phyloP scores from a whole-genome alignment of 306 rosid genomes.

The Castanea crenata region DNA sequence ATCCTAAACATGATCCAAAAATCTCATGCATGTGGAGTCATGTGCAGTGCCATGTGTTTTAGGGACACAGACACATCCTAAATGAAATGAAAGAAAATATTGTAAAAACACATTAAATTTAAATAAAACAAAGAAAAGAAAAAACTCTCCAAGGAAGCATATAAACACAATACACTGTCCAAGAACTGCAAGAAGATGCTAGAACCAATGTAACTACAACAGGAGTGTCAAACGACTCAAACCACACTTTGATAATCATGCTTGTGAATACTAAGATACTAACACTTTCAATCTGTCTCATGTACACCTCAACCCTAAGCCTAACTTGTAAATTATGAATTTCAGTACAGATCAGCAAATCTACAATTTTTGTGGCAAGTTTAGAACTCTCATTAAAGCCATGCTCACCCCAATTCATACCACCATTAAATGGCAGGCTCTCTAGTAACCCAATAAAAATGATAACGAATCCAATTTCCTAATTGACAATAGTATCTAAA shows the following conservation, averaged over 20 bases:
- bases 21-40: background rate
- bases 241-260: background rate
- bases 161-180: background rate
- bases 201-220: too few species aligned
- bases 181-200: background rate
- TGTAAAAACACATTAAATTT: background rate
- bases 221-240: background rate
- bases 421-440: background rate
- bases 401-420: background rate
- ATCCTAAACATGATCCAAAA: too few species aligned
- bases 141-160: background rate
- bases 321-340: background rate
- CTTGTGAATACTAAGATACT: background rate
- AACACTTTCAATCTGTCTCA: background rate
- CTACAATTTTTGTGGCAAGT: background rate
- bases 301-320: background rate
- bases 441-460: background rate
- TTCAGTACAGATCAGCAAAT: background rate
- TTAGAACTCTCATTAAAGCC: background rate
- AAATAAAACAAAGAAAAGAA: background rate
- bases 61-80: background rate
- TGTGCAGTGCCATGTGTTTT: background rate
- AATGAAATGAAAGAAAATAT: background rate
- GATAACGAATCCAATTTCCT: background rate
- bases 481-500: background rate